Conservation (phyloP, 2,329 filamentous ascomycete species). For the Fonsecaea pugnacius region DNA sequence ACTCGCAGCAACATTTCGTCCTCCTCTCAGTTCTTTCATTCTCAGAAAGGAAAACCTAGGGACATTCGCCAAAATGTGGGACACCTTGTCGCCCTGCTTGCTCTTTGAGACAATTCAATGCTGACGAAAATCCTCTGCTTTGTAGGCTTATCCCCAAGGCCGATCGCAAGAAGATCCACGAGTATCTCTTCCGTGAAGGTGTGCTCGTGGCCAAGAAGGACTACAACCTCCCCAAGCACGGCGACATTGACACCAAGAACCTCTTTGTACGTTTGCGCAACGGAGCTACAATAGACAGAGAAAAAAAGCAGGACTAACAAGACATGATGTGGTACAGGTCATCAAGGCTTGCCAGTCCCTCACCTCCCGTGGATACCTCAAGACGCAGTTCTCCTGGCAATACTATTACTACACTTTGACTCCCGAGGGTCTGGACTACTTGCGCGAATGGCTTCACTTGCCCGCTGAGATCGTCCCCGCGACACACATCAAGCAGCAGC, state of each 20-base stretch:
- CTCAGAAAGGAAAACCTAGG: conserved; percentile 38
- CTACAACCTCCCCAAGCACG: conserved; percentile 97
- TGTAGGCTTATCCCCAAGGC: conserved; percentile 97
- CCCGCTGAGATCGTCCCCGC: conserved; percentile 99
- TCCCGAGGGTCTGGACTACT: conserved; percentile 99
- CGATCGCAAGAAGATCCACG: conserved; percentile 99
- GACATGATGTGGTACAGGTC: conserved; percentile 55
- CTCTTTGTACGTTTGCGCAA: conserved; percentile 68
- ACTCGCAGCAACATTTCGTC: conserved; percentile 58
- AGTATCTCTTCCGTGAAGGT: conserved; percentile 96
- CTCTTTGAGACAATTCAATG: neutral
- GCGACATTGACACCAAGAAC: conserved; percentile 99
- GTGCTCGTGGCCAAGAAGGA: conserved; percentile 98
- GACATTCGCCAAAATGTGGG: conserved; percentile 49
- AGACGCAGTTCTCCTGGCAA: conserved; percentile 99
- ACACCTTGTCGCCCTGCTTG: conserved; percentile 26
- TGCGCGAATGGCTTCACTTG: conserved; percentile 99
- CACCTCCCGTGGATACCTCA: conserved; percentile 96
- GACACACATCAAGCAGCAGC: conserved; percentile 99
- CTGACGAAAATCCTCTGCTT: conserved; percentile 3
- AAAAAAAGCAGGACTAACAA: neutral
- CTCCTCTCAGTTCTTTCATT: neutral
- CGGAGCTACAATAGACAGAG: conserved; percentile 13
- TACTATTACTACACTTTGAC: conserved; percentile 99
- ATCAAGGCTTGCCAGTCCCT: conserved; percentile 99